These are phyloP conservation scores for Termitomyces sp. DNA, from an alignment of 768 basidiomycete species.

Conservation along the genomic window DNA sequence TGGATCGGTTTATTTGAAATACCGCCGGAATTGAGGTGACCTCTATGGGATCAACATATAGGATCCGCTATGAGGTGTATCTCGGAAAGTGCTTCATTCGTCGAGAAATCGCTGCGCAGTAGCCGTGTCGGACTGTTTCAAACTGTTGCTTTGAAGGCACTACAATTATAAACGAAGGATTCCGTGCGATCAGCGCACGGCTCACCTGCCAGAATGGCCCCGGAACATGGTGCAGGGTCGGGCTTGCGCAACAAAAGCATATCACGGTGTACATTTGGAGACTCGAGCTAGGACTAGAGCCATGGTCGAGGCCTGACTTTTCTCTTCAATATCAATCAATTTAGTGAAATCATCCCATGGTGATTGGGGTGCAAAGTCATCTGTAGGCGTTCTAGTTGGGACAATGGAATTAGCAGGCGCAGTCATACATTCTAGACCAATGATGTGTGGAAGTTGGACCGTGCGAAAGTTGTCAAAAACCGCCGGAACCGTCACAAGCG, in stretches of 20 bases:
- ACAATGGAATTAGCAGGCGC: not conserved
- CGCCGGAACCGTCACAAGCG: too few species aligned
- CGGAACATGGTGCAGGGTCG: not conserved
- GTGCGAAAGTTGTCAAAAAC: not conserved
- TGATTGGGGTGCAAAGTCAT: not conserved
- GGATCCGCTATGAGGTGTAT: not conserved
- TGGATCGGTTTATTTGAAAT: too few species aligned
- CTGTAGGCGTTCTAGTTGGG: not conserved
- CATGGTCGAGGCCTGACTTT: not conserved
- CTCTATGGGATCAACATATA: not conserved
- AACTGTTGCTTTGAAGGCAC: too few species aligned
- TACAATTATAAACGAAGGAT: not conserved
- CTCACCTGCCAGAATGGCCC: too few species aligned
- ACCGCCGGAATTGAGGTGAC: too few species aligned
- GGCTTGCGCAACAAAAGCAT: too few species aligned
- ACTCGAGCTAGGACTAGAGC: not conserved
- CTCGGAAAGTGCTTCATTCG: not conserved
- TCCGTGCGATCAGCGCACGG: not conserved
- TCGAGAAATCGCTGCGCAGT: not conserved
- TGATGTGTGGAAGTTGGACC: not conserved
- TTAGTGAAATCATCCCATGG: not conserved
- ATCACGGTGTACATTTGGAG: not conserved
- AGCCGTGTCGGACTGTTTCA: too few species aligned
- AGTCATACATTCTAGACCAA: constrained; percentile 1
- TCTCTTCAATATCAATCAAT: not conserved